phyloP scores from a whole-genome alignment of 192 early-diverging fungal genomes.

The Coemansia sp. region DNA sequence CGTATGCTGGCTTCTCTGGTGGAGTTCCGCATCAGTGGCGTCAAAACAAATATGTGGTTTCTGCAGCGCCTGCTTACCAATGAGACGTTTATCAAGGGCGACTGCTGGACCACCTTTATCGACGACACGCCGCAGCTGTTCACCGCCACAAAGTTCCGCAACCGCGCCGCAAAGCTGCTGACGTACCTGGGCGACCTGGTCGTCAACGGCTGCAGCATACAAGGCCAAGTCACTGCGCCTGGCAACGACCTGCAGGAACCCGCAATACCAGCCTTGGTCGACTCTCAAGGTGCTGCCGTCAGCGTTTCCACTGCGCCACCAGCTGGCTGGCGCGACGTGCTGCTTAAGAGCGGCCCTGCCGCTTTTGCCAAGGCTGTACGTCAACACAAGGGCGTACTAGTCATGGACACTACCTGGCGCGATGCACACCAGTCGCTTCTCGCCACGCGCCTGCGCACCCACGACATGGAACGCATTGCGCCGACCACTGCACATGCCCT shows the following conservation, averaged over 20 bases:
- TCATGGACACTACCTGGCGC: slow-evolving; percentile 98
- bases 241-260: slow-evolving; percentile 62
- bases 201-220: slow-evolving; percentile 88
- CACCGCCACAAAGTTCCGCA: slow-evolving; percentile 69
- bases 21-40: slow-evolving; percentile 95
- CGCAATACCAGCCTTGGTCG: slow-evolving; percentile 61
- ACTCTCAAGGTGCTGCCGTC: slow-evolving; percentile 49
- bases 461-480: slow-evolving; percentile 90
- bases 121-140: slow-evolving; percentile 95
- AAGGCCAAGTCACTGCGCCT: slow-evolving; percentile 85
- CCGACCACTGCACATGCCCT: slow-evolving; percentile 84
- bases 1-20: slow-evolving; percentile 84
- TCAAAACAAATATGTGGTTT: slow-evolving; percentile 97
- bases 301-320: slow-evolving; percentile 62
- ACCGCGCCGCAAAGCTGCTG: slow-evolving; percentile 85
- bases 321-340: slow-evolving; percentile 85
- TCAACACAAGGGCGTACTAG: slow-evolving; percentile 78
- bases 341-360: slow-evolving; percentile 79
- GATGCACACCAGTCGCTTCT: slow-evolving; percentile 95
- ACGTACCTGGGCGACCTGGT: slow-evolving; percentile 87
- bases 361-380: slow-evolving; percentile 92
- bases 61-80: slow-evolving; percentile 83
- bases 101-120: slow-evolving; percentile 97
- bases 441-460: slow-evolving; percentile 92
- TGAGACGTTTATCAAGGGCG: slow-evolving; percentile 75